phyloP scores from a whole-genome alignment of 1,284 basidiomycete species.

The Vanrija pseudolonga region DNA sequence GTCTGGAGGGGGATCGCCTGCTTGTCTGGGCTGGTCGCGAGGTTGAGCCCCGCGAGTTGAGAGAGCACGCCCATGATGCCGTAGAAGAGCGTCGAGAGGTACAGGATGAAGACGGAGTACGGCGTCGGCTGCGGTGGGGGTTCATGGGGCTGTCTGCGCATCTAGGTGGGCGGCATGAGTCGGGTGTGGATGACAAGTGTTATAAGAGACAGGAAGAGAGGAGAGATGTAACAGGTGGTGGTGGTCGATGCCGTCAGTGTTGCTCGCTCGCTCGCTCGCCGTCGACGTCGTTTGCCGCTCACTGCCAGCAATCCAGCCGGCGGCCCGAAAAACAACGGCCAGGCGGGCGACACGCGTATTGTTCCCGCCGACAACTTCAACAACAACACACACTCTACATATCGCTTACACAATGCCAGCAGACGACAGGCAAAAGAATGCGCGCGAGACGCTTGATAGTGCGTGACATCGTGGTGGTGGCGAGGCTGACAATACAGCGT shows the following conservation, averaged over 20 bases:
- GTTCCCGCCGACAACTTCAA: background rate
- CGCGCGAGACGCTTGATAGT: conserved; percentile 47
- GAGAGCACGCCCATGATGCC: conserved; percentile 8
- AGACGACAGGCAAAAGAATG: conserved; percentile 36
- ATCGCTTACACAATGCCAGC: conserved; percentile 12
- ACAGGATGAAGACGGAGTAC: too few species aligned
- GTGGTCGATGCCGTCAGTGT: conserved; percentile 20
- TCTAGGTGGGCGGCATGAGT: conserved; percentile 5
- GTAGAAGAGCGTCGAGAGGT: background rate
- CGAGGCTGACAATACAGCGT: conserved; percentile 21
- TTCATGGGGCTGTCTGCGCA: conserved; percentile 8
- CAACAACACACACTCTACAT: too few species aligned
- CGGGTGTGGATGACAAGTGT: background rate
- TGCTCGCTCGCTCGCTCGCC: too few species aligned
- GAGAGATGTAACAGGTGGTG: background rate
- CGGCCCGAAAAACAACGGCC: too few species aligned
- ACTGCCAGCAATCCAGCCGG: too few species aligned
- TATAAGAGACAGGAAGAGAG: background rate
- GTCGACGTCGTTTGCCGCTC: conserved; percentile 41
- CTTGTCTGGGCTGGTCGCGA: too few species aligned
- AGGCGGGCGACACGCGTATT: background rate
- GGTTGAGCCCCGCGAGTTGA: background rate
- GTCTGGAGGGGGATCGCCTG: too few species aligned
- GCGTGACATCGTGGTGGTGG: conserved; percentile 8
- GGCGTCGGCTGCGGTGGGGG: too few species aligned